Evolutionary conservation across 805 yeast genomes (phyloP).

Genomic region (Brettanomyces sp.): DNA sequence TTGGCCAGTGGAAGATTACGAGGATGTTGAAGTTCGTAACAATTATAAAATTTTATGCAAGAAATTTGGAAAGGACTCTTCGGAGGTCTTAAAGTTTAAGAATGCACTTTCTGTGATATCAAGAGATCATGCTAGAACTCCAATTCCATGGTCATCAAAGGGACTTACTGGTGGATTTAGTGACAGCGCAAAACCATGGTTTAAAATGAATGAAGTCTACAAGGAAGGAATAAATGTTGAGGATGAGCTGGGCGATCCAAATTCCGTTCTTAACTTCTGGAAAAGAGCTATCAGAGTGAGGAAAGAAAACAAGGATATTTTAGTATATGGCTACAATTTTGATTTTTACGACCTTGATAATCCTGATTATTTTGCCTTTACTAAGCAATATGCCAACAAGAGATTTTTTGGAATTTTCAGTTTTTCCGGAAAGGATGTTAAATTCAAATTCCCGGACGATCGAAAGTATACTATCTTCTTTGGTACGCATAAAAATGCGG

Average conservation of each 20-base stretch:
- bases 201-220: conserved; percentile 40
- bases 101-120: not conserved
- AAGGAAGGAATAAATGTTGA: conserved; percentile 36
- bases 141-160: conserved; percentile 1
- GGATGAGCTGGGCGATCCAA: conserved; percentile 34
- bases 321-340: conserved; percentile 35
- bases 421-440: conserved; percentile 24
- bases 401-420: conserved; percentile 33
- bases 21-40: conserved; percentile 34
- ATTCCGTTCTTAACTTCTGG: conserved; percentile 39
- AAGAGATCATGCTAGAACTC: conserved; percentile 5
- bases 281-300: conserved; percentile 32
- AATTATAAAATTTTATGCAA: not conserved
- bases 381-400: conserved; percentile 27
- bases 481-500: not conserved
- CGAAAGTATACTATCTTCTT: not conserved
- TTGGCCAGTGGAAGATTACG: conserved; percentile 41
- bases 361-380: conserved; percentile 31
- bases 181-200: conserved; percentile 39
- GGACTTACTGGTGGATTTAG: not conserved
- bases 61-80: not conserved
- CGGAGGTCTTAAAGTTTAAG: not conserved
- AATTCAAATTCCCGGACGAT: not conserved
- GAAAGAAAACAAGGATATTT: conserved; percentile 33
- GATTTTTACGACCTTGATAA: conserved; percentile 35